Base-by-base conservation (phyloP, 345 rosid species). In the Citrus inodora region DNA sequence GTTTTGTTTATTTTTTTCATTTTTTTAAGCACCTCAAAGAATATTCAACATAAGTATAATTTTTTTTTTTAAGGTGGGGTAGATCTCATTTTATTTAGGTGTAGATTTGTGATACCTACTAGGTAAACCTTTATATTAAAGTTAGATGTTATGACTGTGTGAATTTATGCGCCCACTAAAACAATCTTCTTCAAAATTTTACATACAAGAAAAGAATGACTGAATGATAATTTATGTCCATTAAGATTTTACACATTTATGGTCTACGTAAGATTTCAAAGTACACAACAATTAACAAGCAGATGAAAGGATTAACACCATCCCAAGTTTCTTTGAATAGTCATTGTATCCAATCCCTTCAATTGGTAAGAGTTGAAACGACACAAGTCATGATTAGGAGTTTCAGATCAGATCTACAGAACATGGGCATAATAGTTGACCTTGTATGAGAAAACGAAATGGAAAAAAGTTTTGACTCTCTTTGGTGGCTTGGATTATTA, bases 391-490 rank as follows among this genome's bases (percentile, higher is more conserved):
- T 80, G 6, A 80, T 66, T 42, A 37, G 67, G 8, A 32, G 51
- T 5, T 25, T 46, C 51, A 3, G 16, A 11, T 9, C 32, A 24
- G 64, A 80, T 51, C 28, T 19, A 6, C 9, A 48, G 14, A 35
- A 70, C 37, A 28, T 16, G 48, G 64, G 32, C 22, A 56, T 24
- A 4, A 71, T 38, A 9, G 51, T 58, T 48, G 80, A 76, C 76
- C 76, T 35, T 66, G 5, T 5, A 16, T 19, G 71, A 16, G 59
- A 65, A 55, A 64, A 82, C 24, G 75, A 35, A 32, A 69, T 6
- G 46, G 40, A 9, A 28, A 75, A 75, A 64, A 59, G 55, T 33
- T 67, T 71, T 71, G 86, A 71, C 83, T 70, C 8, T n/a, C 7
- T 42, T 56, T 17, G 60, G 64, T 71, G 27, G 37, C 32, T 27